phyloP scores from a whole-genome alignment of 345 rosid species.

The Populus euphratica region DNA sequence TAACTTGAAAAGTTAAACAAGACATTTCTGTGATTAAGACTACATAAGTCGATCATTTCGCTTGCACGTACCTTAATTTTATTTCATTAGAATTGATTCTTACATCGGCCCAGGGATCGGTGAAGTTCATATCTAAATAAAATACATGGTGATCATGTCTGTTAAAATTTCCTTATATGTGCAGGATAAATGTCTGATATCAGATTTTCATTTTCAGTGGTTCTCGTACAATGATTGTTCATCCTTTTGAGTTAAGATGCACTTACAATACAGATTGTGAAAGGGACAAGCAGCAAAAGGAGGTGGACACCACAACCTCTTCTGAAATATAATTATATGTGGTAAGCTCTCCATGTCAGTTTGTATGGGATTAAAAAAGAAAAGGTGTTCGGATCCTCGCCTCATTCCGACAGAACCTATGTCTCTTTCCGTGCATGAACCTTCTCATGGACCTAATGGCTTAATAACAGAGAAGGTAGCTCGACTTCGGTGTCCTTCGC shows the following conservation, averaged over 20 bases:
- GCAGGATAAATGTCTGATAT: conserved; percentile 6
- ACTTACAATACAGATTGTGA: conserved; percentile 28
- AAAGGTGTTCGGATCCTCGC: conserved; percentile 3
- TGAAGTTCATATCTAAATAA: neutral
- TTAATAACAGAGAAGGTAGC: neutral
- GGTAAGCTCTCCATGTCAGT: conserved; percentile 39
- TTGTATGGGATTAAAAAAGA: conserved; percentile 8
- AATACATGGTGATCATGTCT: neutral
- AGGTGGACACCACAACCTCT: conserved; percentile 35
- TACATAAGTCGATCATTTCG: neutral
- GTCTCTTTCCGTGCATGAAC: conserved; percentile 32
- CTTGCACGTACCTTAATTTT: neutral
- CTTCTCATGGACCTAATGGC: conserved; percentile 14
- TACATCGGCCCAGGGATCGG: neutral
- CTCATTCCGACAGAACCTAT: conserved; percentile 3
- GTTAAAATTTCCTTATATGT: neutral
- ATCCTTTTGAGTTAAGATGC: conserved; percentile 26
- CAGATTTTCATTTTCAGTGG: conserved; percentile 24
- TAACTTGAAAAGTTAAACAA: neutral
- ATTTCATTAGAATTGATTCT: neutral
- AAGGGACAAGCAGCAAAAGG: conserved; percentile 41
- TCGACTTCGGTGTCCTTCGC: neutral
- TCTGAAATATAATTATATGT: conserved; percentile 5
- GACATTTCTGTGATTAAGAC: neutral
- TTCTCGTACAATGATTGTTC: conserved; percentile 34